A percentile compares a stretch with the other conserved stretches of the same genome.
phyloP scores from a whole-genome alignment of 108 stramenopile species.

The Mayamaea pseudoterrestris region DNA sequence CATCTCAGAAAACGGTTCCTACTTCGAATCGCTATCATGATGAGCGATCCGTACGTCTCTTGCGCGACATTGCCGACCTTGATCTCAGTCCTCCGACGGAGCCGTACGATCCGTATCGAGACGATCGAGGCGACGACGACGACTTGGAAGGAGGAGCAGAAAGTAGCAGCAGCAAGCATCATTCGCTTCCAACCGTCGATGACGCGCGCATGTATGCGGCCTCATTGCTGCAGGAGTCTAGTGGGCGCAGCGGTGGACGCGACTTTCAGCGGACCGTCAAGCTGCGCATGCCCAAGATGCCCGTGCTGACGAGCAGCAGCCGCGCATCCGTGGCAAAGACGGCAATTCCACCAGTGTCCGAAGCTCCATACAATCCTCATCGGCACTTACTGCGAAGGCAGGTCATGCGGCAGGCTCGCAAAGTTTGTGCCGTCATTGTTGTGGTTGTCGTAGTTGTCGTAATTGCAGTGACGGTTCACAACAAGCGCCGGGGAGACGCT shows the following conservation, averaged over 20 bases:
- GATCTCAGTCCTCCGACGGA: background rate
- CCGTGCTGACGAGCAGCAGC: no score
- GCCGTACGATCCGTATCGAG: background rate
- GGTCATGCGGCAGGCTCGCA: background rate
- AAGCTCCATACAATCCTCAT: slow-evolving; percentile 1
- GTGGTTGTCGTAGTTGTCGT: slow-evolving; percentile 1
- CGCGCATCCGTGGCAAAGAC: no score
- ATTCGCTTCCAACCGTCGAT: slow-evolving; percentile 11
- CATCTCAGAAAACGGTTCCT: background rate
- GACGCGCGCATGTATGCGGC: slow-evolving; percentile 24
- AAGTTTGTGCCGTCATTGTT: background rate
- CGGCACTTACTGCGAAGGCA: slow-evolving; percentile 2
- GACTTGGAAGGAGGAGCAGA: background rate
- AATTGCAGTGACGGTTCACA: no score
- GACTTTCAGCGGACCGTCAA: background rate
- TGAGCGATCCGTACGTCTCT: slow-evolving; percentile 1
- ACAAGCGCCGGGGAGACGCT: no score
- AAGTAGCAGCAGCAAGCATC: background rate
- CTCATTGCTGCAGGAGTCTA: slow-evolving; percentile 11
- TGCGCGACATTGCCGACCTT: slow-evolving; percentile 2
- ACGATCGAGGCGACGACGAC: slow-evolving; percentile 5
- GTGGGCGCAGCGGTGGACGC: background rate
- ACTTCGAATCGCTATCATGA: background rate
- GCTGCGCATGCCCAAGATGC: no score
- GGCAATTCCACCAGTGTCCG: no score